A percentile compares a stretch with the other conserved stretches of the same genome.
phyloP scores from a whole-genome alignment of 805 yeast genomes.

The Pachysolen tannophilus region DNA sequence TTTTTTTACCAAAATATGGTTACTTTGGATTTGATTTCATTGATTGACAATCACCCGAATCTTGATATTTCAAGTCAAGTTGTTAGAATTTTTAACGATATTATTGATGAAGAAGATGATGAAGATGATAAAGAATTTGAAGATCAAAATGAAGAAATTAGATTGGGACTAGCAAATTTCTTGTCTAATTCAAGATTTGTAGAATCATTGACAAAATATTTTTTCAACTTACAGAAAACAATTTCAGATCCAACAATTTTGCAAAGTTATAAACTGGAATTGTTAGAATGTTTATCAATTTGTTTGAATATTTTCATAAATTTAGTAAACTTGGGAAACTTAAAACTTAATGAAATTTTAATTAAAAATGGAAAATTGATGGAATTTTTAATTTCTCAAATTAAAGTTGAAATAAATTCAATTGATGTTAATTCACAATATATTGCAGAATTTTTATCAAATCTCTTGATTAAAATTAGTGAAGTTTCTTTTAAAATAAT shows the following conservation, averaged over 20 bases:
- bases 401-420: neutral
- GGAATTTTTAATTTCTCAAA: neutral
- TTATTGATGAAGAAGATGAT: slow-evolving; percentile 2
- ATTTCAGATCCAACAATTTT: neutral
- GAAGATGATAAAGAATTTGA: neutral
- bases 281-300: neutral
- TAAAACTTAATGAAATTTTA: slow-evolving; percentile 1
- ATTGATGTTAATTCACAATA: slow-evolving; percentile 1
- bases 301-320: slow-evolving; percentile 1
- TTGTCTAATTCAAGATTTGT: slow-evolving; percentile 4
- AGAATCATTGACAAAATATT: slow-evolving; percentile 2
- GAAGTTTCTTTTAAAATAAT: no score
- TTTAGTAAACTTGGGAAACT: neutral
- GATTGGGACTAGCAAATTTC: neutral
- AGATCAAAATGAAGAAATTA: neutral
- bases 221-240: slow-evolving; percentile 1
- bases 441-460: slow-evolving; percentile 3
- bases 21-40: slow-evolving; percentile 1
- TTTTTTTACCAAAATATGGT: neutral
- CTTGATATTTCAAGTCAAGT: slow-evolving; percentile 4
- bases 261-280: neutral
- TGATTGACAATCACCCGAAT: slow-evolving; percentile 10
- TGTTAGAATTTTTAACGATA: slow-evolving; percentile 3
- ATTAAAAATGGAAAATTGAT: slow-evolving; percentile 6
- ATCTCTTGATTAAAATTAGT: no score